A percentile compares a stretch with the other conserved stretches of the same genome.
Evolutionary conservation across 2,329 filamentous ascomycete genomes (phyloP).

Genomic region (Fusarium sp.): DNA sequence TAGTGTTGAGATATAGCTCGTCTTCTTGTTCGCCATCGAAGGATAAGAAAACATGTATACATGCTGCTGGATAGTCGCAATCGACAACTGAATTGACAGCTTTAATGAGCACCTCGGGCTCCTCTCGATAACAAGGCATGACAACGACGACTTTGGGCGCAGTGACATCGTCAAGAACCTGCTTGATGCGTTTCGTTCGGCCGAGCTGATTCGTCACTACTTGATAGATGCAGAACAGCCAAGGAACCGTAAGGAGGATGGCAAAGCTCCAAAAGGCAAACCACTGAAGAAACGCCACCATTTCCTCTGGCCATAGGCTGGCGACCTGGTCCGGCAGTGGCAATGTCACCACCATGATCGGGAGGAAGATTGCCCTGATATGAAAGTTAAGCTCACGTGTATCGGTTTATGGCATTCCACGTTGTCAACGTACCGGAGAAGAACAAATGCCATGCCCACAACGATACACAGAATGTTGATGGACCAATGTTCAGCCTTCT

Average conservation of each 20-base stretch:
- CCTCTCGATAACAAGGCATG: constrained; percentile 97
- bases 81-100: constrained; percentile 94
- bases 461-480: constrained; percentile 84
- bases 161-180: constrained; percentile 85
- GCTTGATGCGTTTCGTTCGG: constrained; percentile 84
- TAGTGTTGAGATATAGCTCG: constrained; percentile 89
- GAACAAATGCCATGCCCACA: constrained; percentile 81
- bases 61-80: constrained; percentile 92
- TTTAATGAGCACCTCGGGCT: constrained; percentile 85
- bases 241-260: constrained; percentile 86
- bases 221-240: constrained; percentile 94
- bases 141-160: constrained; percentile 96
- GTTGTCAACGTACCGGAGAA: constrained; percentile 74
- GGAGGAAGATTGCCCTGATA: constrained; percentile 84
- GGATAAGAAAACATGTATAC: constrained; percentile 94
- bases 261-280: constrained; percentile 97
- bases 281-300: constrained; percentile 87
- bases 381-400: neutral
- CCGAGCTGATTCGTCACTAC: constrained; percentile 90
- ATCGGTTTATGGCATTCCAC: neutral
- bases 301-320: constrained; percentile 77
- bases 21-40: constrained; percentile 94
- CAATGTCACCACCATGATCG: constrained; percentile 94
- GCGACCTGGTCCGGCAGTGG: constrained; percentile 83
- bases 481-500: constrained; percentile 91